Base-by-base conservation (phyloP, 805 yeast genomes). In the Schwanniomyces pseudopolymorphus region DNA sequence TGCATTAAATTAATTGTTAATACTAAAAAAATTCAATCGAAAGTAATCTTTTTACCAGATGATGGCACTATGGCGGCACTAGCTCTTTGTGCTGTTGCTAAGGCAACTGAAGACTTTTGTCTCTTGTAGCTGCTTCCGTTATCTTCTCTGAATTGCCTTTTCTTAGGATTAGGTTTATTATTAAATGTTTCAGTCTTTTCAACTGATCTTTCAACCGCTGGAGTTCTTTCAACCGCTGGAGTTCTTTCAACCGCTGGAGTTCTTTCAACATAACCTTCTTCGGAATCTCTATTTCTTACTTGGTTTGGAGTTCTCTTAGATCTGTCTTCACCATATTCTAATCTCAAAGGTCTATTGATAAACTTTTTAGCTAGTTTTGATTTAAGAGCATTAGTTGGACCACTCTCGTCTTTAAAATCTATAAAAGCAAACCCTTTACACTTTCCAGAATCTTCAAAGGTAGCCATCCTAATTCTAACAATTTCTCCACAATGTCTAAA, bases 351-450 rank as follows among this genome's bases (percentile, higher is more conserved):
- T 66, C 97, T 76, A 52, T 88, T 84, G 49, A 88, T 80, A 48
- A 89, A 70, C 52, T 74, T 80, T 58, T 79, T 79, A 55, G 87
- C 82, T 27, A 77, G 57, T 63, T 81, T 84, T 52, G 89, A 92
- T 54, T 79, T 81, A 51, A 94, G 72, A 1, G 97, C 98, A 31
- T 75, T 75, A 0, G 94, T 87, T 25, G 97, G 91, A 7, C 94
- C 91, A 33, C 79, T 82, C 52, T 85, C 88, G 53, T 83, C 84
- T 51, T 74, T 79, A 69, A 91, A 92, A 65, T 92, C 98, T 28
- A 92, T 72, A 60, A 94, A 92, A 1, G 96, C 90, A 72, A 92
- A 92, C 1, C 98, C 98, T 66, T 94, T 94, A 74, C 98, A 92
- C 63, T 91, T 92, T 1, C 97, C 98, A 42, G 87, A 73, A 63